These are phyloP conservation scores for Ascochyta fabae DNA, from an alignment of 2,329 filamentous ascomycete species.

Conservation along the genomic window DNA sequence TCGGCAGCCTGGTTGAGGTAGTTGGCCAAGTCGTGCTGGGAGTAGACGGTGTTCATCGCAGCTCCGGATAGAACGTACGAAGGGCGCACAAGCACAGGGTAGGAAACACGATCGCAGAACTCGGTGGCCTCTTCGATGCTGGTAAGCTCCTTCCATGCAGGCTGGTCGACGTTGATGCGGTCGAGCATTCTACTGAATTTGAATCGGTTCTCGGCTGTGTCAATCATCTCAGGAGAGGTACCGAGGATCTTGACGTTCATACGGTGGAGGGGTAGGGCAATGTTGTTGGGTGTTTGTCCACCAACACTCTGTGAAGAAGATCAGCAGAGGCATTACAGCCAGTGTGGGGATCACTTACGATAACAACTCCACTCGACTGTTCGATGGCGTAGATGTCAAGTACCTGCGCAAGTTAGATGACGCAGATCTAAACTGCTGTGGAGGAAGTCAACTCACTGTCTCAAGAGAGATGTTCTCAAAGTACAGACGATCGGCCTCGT, in stretches of 20 bases:
- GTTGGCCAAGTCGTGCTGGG: slow-evolving; percentile 85
- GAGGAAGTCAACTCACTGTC: slow-evolving; percentile 54
- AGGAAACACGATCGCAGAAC: slow-evolving; percentile 88
- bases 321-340: too few species aligned
- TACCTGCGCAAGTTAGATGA: slow-evolving; percentile 46
- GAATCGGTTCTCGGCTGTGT: slow-evolving; percentile 95
- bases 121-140: slow-evolving; percentile 87
- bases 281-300: slow-evolving; percentile 97
- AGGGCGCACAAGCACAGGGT: slow-evolving; percentile 92
- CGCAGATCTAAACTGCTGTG: too few species aligned
- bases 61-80: slow-evolving; percentile 97
- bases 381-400: slow-evolving; percentile 94
- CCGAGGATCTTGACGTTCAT: slow-evolving; percentile 91
- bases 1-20: slow-evolving; percentile 91
- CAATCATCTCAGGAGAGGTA: slow-evolving; percentile 98
- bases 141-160: slow-evolving; percentile 96
- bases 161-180: slow-evolving; percentile 92
- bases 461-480: slow-evolving; percentile 96
- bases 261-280: slow-evolving; percentile 85
- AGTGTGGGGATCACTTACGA: slow-evolving; percentile 58
- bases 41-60: slow-evolving; percentile 99
- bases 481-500: slow-evolving; percentile 92
- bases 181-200: slow-evolving; percentile 99
- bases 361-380: slow-evolving; percentile 80
- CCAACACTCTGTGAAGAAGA: slow-evolving; percentile 66